Evolutionary conservation across 306 rosid genomes (phyloP), one percentile per base, ranked within the genome.

Genomic region (Geum urbanum): DNA sequence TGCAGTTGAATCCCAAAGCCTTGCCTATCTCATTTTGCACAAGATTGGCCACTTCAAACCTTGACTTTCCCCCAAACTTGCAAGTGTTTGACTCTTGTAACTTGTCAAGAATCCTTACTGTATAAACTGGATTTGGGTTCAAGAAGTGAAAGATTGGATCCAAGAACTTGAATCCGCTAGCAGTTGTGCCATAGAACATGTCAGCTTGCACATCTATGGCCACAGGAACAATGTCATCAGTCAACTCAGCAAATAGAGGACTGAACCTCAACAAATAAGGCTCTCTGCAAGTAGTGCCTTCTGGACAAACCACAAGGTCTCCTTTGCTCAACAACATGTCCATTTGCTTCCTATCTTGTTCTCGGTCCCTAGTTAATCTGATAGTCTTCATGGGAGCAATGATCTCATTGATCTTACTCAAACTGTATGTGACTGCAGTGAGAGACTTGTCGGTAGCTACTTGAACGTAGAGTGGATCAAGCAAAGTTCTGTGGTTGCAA

Each of bases 211-310:
- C 84, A 40, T 90, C 85, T 0, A 90, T 11, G 46, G 94, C 94
- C 18, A 90, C 88, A 22, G 91, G 94, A 22, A 84, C 84, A 54
- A 90, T 82, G 40, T 86, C 78, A 46, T 87, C 86, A 0, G 84
- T 81, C 0, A 87, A 52, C 66, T 86, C 96, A 4, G 96, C 83
- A 74, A 90, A 90, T 19, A 90, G 45, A 19, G 94, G 91, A 71
- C 96, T 90, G 58, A 87, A 90, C 79, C 96, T 81, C 43, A 90
- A 76, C 51, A 90, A 61, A 67, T 77, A 90, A 13, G 94, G 96
- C 62, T 90, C 94, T 22, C 96, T 83, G 62, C 96, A 87, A 0
- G 96, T 90, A 15, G 96, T 90, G 19, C 96, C 95, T 75, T 90
- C 96, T 6, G 96, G 90, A 60, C 95, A 90, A 6, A 90, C 88